Base-by-base conservation (phyloP, 1,139 yeast species). In the Sugiyamaella castrensis region DNA sequence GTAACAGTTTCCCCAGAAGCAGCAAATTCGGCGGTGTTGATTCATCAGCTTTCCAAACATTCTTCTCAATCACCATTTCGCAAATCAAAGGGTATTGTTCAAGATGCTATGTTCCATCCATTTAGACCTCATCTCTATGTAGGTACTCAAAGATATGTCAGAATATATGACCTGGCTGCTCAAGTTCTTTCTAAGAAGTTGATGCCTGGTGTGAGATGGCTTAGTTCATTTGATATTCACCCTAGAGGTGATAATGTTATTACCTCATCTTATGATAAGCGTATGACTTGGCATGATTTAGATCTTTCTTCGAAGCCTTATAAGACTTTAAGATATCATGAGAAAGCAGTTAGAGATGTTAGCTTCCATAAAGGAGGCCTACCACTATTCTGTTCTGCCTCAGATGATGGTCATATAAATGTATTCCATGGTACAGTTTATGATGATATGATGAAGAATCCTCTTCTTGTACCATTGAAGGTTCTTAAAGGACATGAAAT, bases 31-130 rank as follows among this genome's bases (percentile, higher is more conserved):
- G 84, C 98, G 4, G 96, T 92, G 38, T 75, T 94, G 52, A 88
- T 92, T 57, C 99, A 92, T 70, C 98, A 92, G 72, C 72, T 92
- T 45, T 87, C 97, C 5, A 89, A 89, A 70, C 98, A 92, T 72
- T 77, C 85, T 54, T 85, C 98, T n/a, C 99, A 92, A 72, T 87
- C 96, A 13, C 99, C 99, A 55, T 92, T 92, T 79, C 79, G 82
- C 60, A 88, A 88, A 69, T 81, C 95, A 34, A 87, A 87, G 73
- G 99, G 99, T 56, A 84, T 91, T 55, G 84, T 91, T 40, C 89
- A 89, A 83, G 96, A 88, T 67, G 97, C 96, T 56, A 86, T 85
- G 69, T 92, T 92, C 80, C 99, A 92, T 70, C 98, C 99, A 26
- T 84, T 87, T 72, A 84, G 87, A 64, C 98, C 99, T 15, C 95